These are phyloP conservation scores for Ophiostoma piceae DNA, from an alignment of 2,329 filamentous ascomycete species.

Conservation along the genomic window DNA sequence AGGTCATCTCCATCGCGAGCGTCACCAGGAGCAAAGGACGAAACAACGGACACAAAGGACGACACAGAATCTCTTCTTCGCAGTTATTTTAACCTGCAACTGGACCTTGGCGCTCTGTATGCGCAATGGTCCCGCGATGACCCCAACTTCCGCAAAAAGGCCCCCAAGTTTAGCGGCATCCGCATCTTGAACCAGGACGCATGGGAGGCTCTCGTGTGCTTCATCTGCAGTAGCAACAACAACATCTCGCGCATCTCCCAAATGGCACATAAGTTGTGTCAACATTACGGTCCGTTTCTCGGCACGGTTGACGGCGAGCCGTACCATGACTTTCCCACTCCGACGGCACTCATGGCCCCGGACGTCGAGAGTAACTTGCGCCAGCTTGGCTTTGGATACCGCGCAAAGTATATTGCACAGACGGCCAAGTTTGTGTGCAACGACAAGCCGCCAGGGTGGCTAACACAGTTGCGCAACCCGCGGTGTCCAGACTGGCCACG, in stretches of 20 bases:
- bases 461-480: slow-evolving; percentile 72
- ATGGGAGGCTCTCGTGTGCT: slow-evolving; percentile 89
- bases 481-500: slow-evolving; percentile 55
- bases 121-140: slow-evolving; percentile 81
- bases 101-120: slow-evolving; percentile 74
- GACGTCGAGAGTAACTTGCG: slow-evolving; percentile 77
- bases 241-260: slow-evolving; percentile 92
- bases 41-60: slow-evolving; percentile 39
- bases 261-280: slow-evolving; percentile 91
- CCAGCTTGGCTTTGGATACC: slow-evolving; percentile 85
- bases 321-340: slow-evolving; percentile 26
- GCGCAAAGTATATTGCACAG: slow-evolving; percentile 84
- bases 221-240: slow-evolving; percentile 99
- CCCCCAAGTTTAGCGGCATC: slow-evolving; percentile 81
- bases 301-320: slow-evolving; percentile 62
- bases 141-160: slow-evolving; percentile 81
- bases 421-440: slow-evolving; percentile 71
- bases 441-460: slow-evolving; percentile 66
- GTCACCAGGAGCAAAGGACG: neutral
- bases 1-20: neutral
- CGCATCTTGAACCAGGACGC: slow-evolving; percentile 90
- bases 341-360: slow-evolving; percentile 56
- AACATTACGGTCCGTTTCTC: slow-evolving; percentile 74
- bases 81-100: slow-evolving; percentile 80
- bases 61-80: slow-evolving; percentile 68